Evolutionary conservation across 208 protist genomes (phyloP).

Genomic region (Leishmania gerbilli): DNA sequence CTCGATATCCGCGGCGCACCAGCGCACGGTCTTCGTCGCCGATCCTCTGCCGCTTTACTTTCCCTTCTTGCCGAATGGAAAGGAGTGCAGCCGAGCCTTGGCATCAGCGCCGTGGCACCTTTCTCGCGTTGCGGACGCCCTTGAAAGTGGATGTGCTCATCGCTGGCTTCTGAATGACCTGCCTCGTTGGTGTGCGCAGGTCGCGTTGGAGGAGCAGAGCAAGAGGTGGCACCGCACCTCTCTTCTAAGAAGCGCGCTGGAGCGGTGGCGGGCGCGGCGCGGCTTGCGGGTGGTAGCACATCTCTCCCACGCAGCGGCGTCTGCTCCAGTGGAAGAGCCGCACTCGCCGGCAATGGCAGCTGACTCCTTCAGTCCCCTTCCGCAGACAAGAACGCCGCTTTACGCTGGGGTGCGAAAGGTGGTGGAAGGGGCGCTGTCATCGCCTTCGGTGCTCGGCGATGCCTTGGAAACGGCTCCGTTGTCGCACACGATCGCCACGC

Average conservation of each 20-base stretch:
- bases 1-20: not conserved
- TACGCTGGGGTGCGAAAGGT: not conserved
- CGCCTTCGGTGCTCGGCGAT: not conserved
- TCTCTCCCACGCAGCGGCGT: constrained; percentile 17
- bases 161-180: constrained; percentile 62
- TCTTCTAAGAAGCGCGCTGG: constrained; percentile 28
- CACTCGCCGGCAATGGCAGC: not conserved
- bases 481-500: not conserved
- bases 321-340: not conserved
- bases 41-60: constrained; percentile 27
- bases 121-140: not conserved
- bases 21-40: not conserved
- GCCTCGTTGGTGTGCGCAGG: constrained; percentile 41
- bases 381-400: not conserved
- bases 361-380: not conserved
- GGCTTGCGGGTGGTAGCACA: constrained; percentile 47
- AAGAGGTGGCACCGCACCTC: constrained; percentile 26
- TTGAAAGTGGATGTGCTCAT: constrained; percentile 50
- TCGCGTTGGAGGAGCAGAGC: constrained; percentile 46
- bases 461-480: not conserved
- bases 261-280: constrained; percentile 53
- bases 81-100: not conserved
- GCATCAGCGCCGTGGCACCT: not conserved
- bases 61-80: constrained; percentile 1
- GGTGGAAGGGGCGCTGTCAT: not conserved